Base-by-base conservation (phyloP, 495 filamentous ascomycete species). In the Aspergillus sclerotiicarbonarius region DNA sequence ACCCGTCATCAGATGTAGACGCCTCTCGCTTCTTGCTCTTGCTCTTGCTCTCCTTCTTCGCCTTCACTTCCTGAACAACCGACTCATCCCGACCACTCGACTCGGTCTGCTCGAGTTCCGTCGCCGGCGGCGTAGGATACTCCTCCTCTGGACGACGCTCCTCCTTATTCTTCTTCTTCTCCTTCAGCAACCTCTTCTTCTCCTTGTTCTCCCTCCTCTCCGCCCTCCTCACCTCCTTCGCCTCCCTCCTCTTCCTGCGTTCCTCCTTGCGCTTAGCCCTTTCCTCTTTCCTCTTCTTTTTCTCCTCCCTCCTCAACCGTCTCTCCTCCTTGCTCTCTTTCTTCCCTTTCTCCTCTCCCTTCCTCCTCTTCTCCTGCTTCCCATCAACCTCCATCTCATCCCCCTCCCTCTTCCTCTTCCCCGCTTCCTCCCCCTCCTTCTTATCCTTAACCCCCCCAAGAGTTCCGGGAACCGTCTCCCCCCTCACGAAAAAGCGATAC, bases 401-500 rank as follows among this genome's bases (percentile, higher is more conserved):
- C 70, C 53, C 65, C 73, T 47, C 68, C 59, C 56, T 53, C 48
- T 69, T 71, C 31, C 69, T 64, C 1, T 65, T 61, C 31, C 60
- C 64, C 39, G 61, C 63, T 5, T 48, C 56, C 5, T 61, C 46
- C 54, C 61, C 43, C 53, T 65, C 37, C 54, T 63, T 50, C 41
- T 50, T n/a, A 45, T 58, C 8, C 43, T 47, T 48, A 16, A 39
- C 29, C 45, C 8, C 56, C 61, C 70, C 63, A 21, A 88, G 66
- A 5, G 89, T 92, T 10, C 92, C 91, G n/a, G 75, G 73, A 53
- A 96, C 71, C 37, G 80, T 72, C 55, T 89, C 84, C 16, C 92
- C 92, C 56, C 80, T 80, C 10, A 96, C 90, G 68, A 96, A 96
- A 56, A 81, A 84, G 15, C 86, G 82, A 70, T 96, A 96, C 6